Evolutionary conservation across 2,329 filamentous ascomycete species (phyloP).

Genomic region (Aschersonia sp.): DNA sequence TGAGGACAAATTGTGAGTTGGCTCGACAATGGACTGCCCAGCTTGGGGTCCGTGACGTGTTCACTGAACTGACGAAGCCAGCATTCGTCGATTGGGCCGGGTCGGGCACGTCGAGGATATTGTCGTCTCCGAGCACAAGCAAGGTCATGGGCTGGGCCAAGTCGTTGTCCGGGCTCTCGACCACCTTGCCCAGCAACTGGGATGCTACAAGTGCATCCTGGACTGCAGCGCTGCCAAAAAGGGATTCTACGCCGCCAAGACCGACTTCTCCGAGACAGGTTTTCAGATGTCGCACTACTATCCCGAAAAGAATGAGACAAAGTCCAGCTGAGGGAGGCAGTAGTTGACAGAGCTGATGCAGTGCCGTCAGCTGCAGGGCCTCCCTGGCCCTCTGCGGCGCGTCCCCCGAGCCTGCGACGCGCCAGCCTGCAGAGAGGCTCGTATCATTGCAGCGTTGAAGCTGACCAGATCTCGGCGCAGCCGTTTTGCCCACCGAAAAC

Average conservation of each 20-base stretch:
- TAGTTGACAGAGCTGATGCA: too few species aligned
- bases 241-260: constrained; percentile 95
- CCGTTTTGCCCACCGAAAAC: too few species aligned
- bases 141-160: constrained; percentile 91
- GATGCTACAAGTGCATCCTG: constrained; percentile 94
- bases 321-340: background rate
- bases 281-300: constrained; percentile 97
- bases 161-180: constrained; percentile 90
- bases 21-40: background rate
- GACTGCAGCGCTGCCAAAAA: constrained; percentile 95
- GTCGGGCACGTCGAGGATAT: constrained; percentile 98
- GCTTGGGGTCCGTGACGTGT: too few species aligned
- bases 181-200: constrained; percentile 71
- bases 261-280: constrained; percentile 82
- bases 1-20: constrained; percentile 75
- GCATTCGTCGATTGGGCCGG: constrained; percentile 65
- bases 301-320: constrained; percentile 34
- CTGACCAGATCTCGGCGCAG: too few species aligned
- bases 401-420: too few species aligned
- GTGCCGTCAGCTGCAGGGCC: too few species aligned
- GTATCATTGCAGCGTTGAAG: too few species aligned
- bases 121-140: constrained; percentile 85
- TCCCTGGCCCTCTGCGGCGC: too few species aligned
- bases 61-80: constrained; percentile 13
- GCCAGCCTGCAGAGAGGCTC: too few species aligned